Percentiles rank a stretch among this genome's conserved stretches.
Conservation (phyloP, 2,329 filamentous ascomycete genomes). For the Ophiocordyceps unilateralis region DNA sequence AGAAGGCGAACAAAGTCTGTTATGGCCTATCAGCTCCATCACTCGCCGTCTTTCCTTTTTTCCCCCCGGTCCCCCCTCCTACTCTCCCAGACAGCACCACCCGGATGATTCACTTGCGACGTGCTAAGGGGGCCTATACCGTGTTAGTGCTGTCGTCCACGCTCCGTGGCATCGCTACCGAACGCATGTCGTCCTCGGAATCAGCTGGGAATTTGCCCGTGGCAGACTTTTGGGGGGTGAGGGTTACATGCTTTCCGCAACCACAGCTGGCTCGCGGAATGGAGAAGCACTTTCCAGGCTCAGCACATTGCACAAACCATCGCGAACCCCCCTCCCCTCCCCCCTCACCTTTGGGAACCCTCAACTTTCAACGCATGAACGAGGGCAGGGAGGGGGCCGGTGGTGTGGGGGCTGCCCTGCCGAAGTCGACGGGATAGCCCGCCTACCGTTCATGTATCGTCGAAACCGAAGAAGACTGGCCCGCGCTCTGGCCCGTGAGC, state of each 20-base stretch:
- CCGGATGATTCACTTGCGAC: conserved; percentile 4
- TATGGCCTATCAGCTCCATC: background rate
- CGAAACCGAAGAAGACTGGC: background rate
- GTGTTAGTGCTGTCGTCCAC: background rate
- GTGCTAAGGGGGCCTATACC: background rate
- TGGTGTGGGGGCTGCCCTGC: background rate
- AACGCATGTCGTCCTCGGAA: background rate
- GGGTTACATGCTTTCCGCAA: background rate
- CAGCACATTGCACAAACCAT: background rate
- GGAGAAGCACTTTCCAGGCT: background rate
- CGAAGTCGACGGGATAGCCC: background rate
- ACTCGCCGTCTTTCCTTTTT: conserved; percentile 5
- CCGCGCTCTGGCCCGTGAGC: background rate
- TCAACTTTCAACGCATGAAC: no score
- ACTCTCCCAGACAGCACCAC: conserved; percentile 3
- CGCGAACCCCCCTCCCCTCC: background rate
- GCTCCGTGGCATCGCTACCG: background rate
- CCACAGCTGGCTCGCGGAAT: background rate
- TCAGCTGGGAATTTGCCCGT: background rate
- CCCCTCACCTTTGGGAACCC: no score
- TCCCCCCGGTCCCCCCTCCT: background rate
- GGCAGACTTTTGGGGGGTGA: background rate
- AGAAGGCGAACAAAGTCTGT: background rate
- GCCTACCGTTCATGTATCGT: background rate
- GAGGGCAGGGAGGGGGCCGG: no score